Conservation (phyloP, 805 yeast species). For the Kregervanrija fluxuum region DNA sequence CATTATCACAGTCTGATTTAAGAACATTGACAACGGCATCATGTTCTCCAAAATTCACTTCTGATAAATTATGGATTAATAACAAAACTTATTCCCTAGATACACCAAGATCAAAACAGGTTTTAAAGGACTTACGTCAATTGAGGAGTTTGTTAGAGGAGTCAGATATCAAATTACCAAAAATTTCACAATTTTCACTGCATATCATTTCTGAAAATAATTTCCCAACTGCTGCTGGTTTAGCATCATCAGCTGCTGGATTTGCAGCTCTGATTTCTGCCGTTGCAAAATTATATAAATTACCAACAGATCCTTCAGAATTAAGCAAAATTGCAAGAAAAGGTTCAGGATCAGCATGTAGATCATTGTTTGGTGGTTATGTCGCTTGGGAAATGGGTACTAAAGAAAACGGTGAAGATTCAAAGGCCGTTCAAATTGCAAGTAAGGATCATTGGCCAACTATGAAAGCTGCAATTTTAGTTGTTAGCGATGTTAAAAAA, state of each 20-base stretch:
- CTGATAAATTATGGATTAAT: constrained; percentile 77
- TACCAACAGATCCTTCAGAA: constrained; percentile 81
- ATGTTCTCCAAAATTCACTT: constrained; percentile 45
- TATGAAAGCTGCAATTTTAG: constrained; percentile 87
- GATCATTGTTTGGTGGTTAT: constrained; percentile 94
- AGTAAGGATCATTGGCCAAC: constrained; percentile 83
- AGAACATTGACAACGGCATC: constrained; percentile 89
- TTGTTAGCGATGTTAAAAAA: constrained; percentile 88
- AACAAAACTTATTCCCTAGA: constrained; percentile 72
- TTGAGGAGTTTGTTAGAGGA: constrained; percentile 59
- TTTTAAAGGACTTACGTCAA: constrained; percentile 66
- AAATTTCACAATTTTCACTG: constrained; percentile 55
- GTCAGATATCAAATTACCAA: constrained; percentile 46
- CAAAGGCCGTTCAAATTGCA: constrained; percentile 89
- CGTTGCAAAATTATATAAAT: constrained; percentile 75
- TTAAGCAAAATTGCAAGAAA: constrained; percentile 91
- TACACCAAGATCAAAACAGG: constrained; percentile 58
- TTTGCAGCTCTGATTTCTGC: constrained; percentile 92
- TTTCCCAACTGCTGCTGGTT: constrained; percentile 98
- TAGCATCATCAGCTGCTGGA: constrained; percentile 98
- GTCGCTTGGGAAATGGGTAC: constrained; percentile 99
- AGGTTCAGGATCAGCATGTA: constrained; percentile 98
- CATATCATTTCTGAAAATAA: constrained; percentile 90
- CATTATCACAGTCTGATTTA: constrained; percentile 84
- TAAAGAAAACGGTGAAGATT: constrained; percentile 72